phyloP scores from a whole-genome alignment of 306 rosid species.

The Delonix regia region DNA sequence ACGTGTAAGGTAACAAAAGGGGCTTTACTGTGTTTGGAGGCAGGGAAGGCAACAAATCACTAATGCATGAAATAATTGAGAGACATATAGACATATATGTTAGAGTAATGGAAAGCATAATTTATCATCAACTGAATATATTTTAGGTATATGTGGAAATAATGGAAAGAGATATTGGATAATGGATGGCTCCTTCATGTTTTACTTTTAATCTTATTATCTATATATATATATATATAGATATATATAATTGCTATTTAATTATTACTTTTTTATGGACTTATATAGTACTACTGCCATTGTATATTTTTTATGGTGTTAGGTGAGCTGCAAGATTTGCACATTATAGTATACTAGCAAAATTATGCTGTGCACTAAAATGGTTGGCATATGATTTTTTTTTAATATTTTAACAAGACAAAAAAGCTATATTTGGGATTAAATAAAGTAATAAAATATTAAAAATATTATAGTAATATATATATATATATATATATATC shows the following conservation, averaged over 20 bases:
- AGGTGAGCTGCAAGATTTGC: too few species aligned
- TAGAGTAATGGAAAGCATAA: constrained; percentile 17
- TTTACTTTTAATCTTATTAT: constrained; percentile 8
- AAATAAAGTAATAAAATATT: too few species aligned
- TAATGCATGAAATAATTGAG: constrained; percentile 31
- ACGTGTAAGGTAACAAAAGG: constrained; percentile 31
- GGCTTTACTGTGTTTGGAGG: constrained; percentile 40
- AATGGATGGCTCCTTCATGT: constrained; percentile 9
- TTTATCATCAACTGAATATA: background rate
- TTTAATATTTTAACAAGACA: too few species aligned
- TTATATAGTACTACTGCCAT: background rate
- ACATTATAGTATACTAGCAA: too few species aligned
- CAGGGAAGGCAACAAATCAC: constrained; percentile 45
- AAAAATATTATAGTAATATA: too few species aligned
- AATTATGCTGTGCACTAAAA: too few species aligned
- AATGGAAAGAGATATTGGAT: constrained; percentile 6
- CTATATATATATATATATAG: background rate
- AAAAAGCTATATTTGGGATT: too few species aligned
- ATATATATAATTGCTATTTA: background rate
- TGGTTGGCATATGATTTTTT: too few species aligned
- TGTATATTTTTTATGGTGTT: background rate
- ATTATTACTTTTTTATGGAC: background rate
- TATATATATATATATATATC: too few species aligned
- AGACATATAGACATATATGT: background rate
- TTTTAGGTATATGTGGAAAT: constrained; percentile 18